Percentiles rank a stretch among this genome's conserved stretches.
Conservation (phyloP, 768 basidiomycete genomes). For the Naganishia kalamii region DNA sequence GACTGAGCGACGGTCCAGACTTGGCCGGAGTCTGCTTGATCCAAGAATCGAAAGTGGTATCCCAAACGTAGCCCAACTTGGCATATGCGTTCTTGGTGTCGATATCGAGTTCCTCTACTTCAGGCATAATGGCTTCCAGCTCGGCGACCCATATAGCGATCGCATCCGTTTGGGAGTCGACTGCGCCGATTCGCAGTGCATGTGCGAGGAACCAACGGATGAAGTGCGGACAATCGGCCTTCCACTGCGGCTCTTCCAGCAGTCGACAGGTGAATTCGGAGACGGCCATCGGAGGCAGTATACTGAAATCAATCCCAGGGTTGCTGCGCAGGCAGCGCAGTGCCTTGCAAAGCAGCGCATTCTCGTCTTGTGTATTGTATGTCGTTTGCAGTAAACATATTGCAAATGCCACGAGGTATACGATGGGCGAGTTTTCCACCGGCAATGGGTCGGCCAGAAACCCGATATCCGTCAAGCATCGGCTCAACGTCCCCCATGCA, state of each 20-base stretch:
- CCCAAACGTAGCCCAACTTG: constrained; percentile 2
- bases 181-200: background rate
- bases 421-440: constrained; percentile 1
- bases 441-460: constrained; percentile 5
- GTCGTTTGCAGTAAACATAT: background rate
- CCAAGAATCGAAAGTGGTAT: constrained; percentile 7
- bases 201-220: constrained; percentile 13
- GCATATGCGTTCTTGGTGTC: constrained; percentile 1
- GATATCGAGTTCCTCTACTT: constrained; percentile 10
- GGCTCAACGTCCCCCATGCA: background rate
- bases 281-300: background rate
- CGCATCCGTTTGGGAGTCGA: too few species aligned
- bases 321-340: constrained; percentile 13
- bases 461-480: background rate
- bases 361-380: background rate
- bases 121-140: background rate
- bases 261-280: background rate
- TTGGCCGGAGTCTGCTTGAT: background rate
- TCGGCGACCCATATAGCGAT: background rate
- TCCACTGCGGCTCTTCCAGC: background rate
- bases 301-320: background rate
- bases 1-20: background rate
- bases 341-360: background rate
- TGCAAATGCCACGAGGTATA: background rate
- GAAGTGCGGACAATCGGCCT: constrained; percentile 1